Base-by-base conservation (phyloP, 441 rosid species). In the Manihot esculenta region DNA sequence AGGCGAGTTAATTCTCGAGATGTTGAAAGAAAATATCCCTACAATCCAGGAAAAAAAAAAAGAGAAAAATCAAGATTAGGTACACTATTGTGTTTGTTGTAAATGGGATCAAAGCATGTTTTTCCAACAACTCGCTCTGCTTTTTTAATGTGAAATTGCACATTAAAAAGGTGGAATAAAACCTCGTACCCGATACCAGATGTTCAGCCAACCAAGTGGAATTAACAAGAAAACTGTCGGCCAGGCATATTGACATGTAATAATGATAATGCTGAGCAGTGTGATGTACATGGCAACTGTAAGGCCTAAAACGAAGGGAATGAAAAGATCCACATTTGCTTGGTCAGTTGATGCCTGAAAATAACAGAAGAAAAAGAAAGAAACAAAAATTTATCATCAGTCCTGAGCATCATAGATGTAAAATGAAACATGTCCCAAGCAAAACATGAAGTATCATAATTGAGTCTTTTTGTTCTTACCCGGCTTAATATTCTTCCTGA, bases 241-340 rank as follows among this genome's bases (percentile, higher is more conserved):
- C 99, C 99, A 94, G 69, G 98, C 88, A 64, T 91, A 89, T 73
- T 94, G 99, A 47, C 99, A 94, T 12, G 93, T 91, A 77, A 94
- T 84, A 63, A 92, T 80, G 79, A 92, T 79, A 85, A 94, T 94
- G 77, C 99, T 83, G 49, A 92, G 87, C 44, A 92, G 76, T 23
- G 96, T 89, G 66, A 85, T 68, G 73, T 89, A 90, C 93, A 92
- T 88, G 65, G 98, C 58, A 53, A 92, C 50, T 7, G 87, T 79
- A 38, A 90, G 23, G 45, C 87, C 82, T 62, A 87, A 57, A 64
- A 90, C 53, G 51, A 92, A 89, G 7, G 98, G 99, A 10, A 94
- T 84, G 74, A 87, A 89, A 73, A 92, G 76, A 77, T 94, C 99
- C 15, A 94, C 82, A 56, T 90, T 92, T 60, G 94, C 73, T 74